Evolutionary conservation across 202 grass and related monocot species (phyloP), one percentile per base, ranked within the genome.

Genomic region (Eragrostis tef): DNA sequence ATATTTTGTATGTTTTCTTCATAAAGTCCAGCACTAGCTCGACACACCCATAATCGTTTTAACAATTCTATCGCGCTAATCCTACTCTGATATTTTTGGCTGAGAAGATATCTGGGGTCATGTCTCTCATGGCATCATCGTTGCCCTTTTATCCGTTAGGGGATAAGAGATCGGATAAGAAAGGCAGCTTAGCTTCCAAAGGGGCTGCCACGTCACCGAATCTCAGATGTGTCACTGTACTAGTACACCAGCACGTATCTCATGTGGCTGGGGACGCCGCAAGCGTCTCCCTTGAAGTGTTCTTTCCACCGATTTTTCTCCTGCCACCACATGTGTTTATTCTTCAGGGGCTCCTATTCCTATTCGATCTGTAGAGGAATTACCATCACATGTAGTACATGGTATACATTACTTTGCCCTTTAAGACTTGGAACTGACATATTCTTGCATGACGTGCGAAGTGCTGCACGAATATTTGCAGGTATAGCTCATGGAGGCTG

Each of bases 91-190:
- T 64, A 36, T 36, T 44, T 49, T 64, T 3, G 22, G 15, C 14
- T 39, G 27, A 19, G 20, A 56, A 44, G 12, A 45, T 16, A 25
- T 25, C 24, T 19, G 19, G 41, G 71, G n/a, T 49, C 27, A 62
- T 73, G 1, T 49, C 25, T n/a, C 17, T 58, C 22, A 9, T 9
- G 21, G 25, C 52, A 14, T 70, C 31, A 3, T 12, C 44, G 11
- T 58, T 11, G 10, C 13, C 67, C 16, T 22, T 70, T 61, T 77
- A 77, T 60, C 63, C 39, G 50, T 60, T n/a, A 26, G 11, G 11
- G 72, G 64, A 70, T 77, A 77, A 78, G 64, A 46, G 20, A 78
- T 5, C 6, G 82, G 73, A 84, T 78, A 84, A 78, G 73, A 78
- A 61, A 41, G 29, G 19, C n/a, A 11, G 41, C 19, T 49, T 63